phyloP scores from a whole-genome alignment of 805 yeast genomes.

The Helenozyma rhizophorensis region DNA sequence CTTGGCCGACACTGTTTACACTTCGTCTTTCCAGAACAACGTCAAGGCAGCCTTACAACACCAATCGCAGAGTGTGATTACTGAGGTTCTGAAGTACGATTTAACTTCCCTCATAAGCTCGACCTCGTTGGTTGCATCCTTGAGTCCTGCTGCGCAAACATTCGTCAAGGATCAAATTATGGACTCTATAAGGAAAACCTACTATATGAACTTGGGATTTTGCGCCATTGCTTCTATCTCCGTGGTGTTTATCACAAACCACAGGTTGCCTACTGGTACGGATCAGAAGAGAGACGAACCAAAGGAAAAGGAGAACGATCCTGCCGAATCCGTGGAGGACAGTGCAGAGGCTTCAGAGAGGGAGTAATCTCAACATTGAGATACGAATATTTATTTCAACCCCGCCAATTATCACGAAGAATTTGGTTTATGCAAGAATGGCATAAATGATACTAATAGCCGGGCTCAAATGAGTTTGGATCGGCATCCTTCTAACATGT shows the following conservation, averaged over 20 bases:
- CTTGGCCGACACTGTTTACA: constrained; percentile 40
- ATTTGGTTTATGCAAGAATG: too few relatives aligned
- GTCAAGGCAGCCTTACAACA: constrained; percentile 5
- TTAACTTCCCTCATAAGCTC: constrained; percentile 12
- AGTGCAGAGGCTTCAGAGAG: too few relatives aligned
- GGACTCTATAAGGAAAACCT: constrained; percentile 37
- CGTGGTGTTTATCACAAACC: constrained; percentile 36
- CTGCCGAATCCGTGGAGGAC: too few relatives aligned
- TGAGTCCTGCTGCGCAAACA: constrained; percentile 16
- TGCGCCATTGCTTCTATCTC: constrained; percentile 27
- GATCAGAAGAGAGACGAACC: constrained; percentile 12
- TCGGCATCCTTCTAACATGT: too few relatives aligned
- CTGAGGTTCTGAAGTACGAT: constrained; percentile 17
- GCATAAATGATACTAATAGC: too few relatives aligned
- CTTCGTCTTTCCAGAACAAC: constrained; percentile 18
- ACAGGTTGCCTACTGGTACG: constrained; percentile 31
- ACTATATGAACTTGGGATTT: constrained; percentile 36
- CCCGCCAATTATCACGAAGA: too few relatives aligned
- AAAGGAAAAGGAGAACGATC: not conserved
- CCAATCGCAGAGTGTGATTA: constrained; percentile 13
- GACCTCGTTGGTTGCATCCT: constrained; percentile 10
- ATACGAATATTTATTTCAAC: too few relatives aligned
- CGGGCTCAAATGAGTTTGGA: too few relatives aligned
- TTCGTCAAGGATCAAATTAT: constrained; percentile 28
- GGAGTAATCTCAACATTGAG: too few relatives aligned